phyloP scores from a whole-genome alignment of 345 rosid genomes.

The Turnera subulata region DNA sequence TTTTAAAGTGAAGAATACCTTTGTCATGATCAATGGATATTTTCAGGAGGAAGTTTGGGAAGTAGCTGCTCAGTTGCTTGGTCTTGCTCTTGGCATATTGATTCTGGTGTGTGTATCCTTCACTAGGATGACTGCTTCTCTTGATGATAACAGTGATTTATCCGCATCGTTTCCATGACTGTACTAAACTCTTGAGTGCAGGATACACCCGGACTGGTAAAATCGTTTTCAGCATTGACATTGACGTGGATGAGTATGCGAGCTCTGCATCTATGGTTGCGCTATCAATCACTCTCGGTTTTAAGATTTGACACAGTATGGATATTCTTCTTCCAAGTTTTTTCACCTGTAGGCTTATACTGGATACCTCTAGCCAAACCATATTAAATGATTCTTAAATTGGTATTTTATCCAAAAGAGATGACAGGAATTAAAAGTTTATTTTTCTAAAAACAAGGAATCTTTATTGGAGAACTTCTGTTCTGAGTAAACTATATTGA shows the following conservation, averaged over 20 bases:
- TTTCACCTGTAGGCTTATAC: conserved; percentile 9
- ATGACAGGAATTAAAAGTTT: too few relatives aligned
- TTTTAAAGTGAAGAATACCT: conserved; percentile 2
- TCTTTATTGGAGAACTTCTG: too few relatives aligned
- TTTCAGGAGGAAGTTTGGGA: conserved; percentile 99
- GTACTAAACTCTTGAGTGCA: conserved; percentile 34
- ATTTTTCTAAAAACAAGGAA: too few relatives aligned
- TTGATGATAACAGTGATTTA: too few relatives aligned
- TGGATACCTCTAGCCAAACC: not conserved
- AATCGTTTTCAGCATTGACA: conserved; percentile 57
- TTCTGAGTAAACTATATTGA: not conserved
- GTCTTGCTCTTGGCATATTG: conserved; percentile 80
- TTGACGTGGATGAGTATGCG: conserved; percentile 75
- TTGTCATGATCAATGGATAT: conserved; percentile 9
- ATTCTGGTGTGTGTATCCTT: conserved; percentile 58
- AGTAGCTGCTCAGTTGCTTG: conserved; percentile 90
- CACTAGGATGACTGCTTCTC: not conserved
- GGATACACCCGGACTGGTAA: conserved; percentile 85
- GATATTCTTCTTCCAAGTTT: conserved; percentile 4
- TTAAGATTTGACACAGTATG: conserved; percentile 66
- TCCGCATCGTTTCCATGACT: not conserved
- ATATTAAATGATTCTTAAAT: not conserved
- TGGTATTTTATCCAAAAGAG: too few relatives aligned
- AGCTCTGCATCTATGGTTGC: conserved; percentile 84
- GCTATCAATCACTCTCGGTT: conserved; percentile 76